phyloP scores from a whole-genome alignment of 2,329 filamentous ascomycete species.

The Diaporthe eres region DNA sequence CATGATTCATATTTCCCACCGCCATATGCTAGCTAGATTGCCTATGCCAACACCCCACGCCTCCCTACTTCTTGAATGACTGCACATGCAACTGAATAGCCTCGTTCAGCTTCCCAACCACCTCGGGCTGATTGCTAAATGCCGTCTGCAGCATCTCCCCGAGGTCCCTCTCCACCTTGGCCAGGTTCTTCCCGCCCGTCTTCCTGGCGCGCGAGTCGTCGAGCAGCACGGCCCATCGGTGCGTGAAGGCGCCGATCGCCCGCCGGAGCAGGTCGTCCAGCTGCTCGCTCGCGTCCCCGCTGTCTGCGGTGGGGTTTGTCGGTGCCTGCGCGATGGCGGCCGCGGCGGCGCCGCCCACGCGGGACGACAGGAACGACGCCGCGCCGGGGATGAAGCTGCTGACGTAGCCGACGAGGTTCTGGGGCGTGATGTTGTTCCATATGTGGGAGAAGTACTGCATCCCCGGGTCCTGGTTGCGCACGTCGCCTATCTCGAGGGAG shows the following conservation, averaged over 20 bases:
- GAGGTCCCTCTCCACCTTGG: conserved; percentile 69
- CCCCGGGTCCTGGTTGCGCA: conserved; percentile 65
- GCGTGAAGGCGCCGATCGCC: conserved; percentile 74
- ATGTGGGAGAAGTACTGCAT: conserved; percentile 76
- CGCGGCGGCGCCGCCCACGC: conserved; percentile 48
- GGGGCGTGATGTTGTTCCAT: conserved; percentile 73
- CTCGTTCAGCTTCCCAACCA: conserved; percentile 72
- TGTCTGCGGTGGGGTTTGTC: conserved; percentile 42
- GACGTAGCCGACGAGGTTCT: conserved; percentile 72
- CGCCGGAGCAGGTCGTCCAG: conserved; percentile 74
- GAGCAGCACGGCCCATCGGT: conserved; percentile 68
- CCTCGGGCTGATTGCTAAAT: conserved; percentile 72
- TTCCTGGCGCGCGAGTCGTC: conserved; percentile 64
- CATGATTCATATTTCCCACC: background rate
- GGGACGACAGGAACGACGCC: conserved; percentile 60
- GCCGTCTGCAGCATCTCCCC: conserved; percentile 69
- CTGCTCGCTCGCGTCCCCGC: conserved; percentile 74
- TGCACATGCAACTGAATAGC: conserved; percentile 71
- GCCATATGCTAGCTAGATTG: background rate
- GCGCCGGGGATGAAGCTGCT: conserved; percentile 70
- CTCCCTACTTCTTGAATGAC: conserved; percentile 54
- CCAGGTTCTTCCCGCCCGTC: conserved; percentile 64
- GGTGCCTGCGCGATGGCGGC: conserved; percentile 48
- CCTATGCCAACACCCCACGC: too few relatives aligned
- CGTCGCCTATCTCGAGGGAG: conserved; percentile 90